Evolutionary conservation across 2,329 filamentous ascomycete genomes (phyloP).

Genomic region (Domatiomyces globalis): DNA sequence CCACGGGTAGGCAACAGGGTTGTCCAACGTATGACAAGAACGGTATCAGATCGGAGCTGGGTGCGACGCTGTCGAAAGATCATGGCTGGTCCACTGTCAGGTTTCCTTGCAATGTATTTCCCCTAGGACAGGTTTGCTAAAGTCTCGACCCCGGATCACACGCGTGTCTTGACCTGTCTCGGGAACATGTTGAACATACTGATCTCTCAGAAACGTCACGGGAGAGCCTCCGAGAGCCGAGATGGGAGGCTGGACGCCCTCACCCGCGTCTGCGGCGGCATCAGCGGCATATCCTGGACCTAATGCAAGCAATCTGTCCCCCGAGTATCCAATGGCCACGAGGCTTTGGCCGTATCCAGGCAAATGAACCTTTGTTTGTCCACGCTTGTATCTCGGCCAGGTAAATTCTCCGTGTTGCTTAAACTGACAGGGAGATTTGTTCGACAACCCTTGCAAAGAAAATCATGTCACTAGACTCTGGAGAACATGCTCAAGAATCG

Average conservation of each 20-base stretch:
- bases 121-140: no score
- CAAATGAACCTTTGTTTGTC: background rate
- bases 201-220: background rate
- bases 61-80: background rate
- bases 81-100: background rate
- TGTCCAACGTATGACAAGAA: background rate
- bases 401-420: background rate
- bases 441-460: background rate
- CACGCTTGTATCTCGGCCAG: background rate
- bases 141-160: background rate
- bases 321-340: background rate
- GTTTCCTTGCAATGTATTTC: background rate
- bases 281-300: background rate
- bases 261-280: background rate
- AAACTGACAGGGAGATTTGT: background rate
- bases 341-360: background rate
- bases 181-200: no score
- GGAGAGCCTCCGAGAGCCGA: background rate
- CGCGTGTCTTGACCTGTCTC: no score
- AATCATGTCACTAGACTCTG: background rate
- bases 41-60: background rate
- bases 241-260: background rate
- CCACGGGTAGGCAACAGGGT: background rate
- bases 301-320: background rate
- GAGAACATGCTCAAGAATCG: background rate